These are phyloP conservation scores for Torulaspora globosa DNA, from an alignment of 1,139 yeast species.

Conservation along the genomic window DNA sequence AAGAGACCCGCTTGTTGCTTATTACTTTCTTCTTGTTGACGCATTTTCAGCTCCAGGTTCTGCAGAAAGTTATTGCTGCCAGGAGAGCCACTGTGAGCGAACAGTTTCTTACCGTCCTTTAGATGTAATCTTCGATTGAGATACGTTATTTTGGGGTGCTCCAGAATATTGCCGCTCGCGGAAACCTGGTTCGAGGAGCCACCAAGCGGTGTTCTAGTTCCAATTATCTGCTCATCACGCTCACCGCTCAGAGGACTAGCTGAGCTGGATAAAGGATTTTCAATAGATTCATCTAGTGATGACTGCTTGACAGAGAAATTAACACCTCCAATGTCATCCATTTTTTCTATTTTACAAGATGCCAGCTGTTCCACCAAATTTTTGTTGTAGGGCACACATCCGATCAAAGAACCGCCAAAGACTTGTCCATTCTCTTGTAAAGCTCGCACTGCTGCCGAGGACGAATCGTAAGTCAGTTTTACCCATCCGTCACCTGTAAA, in stretches of 20 bases:
- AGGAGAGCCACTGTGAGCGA: conserved; percentile 31
- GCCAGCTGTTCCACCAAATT: conserved; percentile 60
- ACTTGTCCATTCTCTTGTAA: conserved; percentile 74
- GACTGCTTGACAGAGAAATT: conserved; percentile 22
- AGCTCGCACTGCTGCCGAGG: conserved; percentile 76
- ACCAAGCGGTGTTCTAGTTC: not conserved
- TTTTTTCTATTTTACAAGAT: conserved; percentile 48
- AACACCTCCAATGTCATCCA: conserved; percentile 53
- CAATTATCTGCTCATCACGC: not conserved
- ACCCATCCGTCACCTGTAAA: conserved; percentile 88
- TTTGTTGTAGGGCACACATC: conserved; percentile 69
- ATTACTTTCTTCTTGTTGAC: conserved; percentile 29
- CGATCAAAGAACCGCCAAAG: conserved; percentile 66
- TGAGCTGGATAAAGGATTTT: conserved; percentile 11
- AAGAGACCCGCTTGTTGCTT: conserved; percentile 26
- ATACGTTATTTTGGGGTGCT: conserved; percentile 12
- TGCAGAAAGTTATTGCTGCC: conserved; percentile 37
- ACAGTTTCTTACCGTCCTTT: conserved; percentile 34
- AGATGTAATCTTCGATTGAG: conserved; percentile 27
- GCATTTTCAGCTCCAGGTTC: conserved; percentile 34
- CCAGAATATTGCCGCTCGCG: conserved; percentile 5
- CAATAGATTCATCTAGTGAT: conserved; percentile 7
- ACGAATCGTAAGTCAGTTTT: conserved; percentile 73
- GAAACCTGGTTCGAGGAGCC: conserved; percentile 1
- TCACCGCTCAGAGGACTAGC: not conserved